These are phyloP conservation scores for Sugiyamaella boreocaroliniensis DNA, from an alignment of 805 yeast species.

Conservation along the genomic window DNA sequence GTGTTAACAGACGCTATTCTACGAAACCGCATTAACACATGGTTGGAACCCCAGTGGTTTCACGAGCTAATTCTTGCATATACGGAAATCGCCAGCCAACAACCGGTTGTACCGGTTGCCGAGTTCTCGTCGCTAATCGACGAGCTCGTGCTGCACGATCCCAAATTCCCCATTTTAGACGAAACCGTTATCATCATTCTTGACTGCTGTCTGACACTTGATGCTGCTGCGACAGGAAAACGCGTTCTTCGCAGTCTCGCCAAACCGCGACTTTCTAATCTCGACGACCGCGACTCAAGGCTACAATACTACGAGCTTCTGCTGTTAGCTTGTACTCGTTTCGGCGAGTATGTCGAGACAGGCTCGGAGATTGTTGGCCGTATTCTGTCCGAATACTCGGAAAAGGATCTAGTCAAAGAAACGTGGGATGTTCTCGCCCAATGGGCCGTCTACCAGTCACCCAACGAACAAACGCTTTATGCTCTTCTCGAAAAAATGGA, in stretches of 20 bases:
- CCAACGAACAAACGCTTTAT: conserved; percentile 12
- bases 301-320: conserved; percentile 26
- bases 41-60: neutral
- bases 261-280: conserved; percentile 8
- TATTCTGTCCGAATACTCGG: conserved; percentile 3
- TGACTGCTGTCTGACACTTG: conserved; percentile 13
- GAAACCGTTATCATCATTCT: conserved; percentile 14
- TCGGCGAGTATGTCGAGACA: conserved; percentile 18
- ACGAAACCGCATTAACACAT: neutral
- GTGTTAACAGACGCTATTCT: conserved; percentile 1
- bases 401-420: conserved; percentile 21
- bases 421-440: conserved; percentile 34
- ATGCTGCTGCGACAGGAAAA: conserved; percentile 7
- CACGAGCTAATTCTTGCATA: conserved; percentile 4
- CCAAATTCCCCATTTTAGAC: conserved; percentile 3
- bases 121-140: conserved; percentile 1
- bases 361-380: conserved; percentile 5
- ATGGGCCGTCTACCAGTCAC: conserved; percentile 26
- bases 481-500: conserved; percentile 16
- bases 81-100: conserved; percentile 1
- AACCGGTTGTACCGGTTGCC: neutral
- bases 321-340: conserved; percentile 23
- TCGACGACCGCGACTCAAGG: conserved; percentile 9
- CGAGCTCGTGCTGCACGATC: conserved; percentile 2
- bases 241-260: conserved; percentile 11